These are phyloP conservation scores for Oxytropis ochrocephala DNA, from an alignment of 306 rosid species.

Conservation along the genomic window DNA sequence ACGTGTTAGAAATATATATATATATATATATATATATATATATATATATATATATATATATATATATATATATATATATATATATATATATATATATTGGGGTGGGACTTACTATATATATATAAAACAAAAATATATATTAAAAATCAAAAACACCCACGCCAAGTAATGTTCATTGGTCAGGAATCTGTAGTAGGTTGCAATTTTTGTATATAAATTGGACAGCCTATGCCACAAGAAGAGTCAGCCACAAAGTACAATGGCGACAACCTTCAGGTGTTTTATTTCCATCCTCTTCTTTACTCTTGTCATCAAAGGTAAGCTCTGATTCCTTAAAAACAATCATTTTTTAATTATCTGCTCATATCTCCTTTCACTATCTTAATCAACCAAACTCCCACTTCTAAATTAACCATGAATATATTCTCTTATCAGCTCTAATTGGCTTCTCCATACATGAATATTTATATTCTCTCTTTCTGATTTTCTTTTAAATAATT, in stretches of 20 bases:
- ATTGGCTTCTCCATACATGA: background rate
- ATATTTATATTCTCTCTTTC: background rate
- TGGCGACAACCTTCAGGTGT: background rate
- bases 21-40: too few species aligned
- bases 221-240: background rate
- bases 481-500: background rate
- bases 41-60: too few species aligned
- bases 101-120: too few species aligned
- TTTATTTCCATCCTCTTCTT: background rate
- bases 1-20: too few species aligned
- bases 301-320: conserved; percentile 24
- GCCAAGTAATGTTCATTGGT: background rate
- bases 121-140: too few species aligned
- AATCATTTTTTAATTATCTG: background rate
- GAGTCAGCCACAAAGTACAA: background rate
- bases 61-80: too few species aligned
- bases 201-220: background rate
- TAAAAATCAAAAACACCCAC: too few species aligned
- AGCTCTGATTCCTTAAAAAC: background rate
- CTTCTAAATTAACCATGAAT: too few species aligned
- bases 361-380: background rate
- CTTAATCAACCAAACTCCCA: too few species aligned
- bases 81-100: too few species aligned
- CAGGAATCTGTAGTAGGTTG: background rate
- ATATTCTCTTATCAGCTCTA: too few species aligned